Conservation (phyloP, 495 filamentous ascomycete species). For the Bryoglossum gracile region DNA sequence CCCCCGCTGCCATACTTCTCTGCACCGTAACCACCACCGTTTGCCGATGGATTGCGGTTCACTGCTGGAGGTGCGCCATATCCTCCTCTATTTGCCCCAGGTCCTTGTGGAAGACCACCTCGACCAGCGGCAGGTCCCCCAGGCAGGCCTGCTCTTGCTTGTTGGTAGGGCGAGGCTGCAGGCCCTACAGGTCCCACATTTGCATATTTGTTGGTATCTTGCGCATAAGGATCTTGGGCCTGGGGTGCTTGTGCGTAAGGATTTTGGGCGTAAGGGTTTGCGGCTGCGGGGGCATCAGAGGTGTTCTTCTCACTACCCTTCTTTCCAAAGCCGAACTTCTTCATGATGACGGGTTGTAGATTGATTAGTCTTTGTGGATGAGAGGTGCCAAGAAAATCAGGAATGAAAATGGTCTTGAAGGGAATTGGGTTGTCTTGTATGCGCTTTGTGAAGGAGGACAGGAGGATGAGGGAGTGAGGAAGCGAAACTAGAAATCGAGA, state of each 20-base stretch:
- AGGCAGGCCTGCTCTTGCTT: conserved; percentile 11
- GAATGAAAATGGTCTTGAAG: too few species aligned
- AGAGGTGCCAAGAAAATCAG: too few species aligned
- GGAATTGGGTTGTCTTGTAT: too few species aligned
- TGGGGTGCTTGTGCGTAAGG: conserved; percentile 62
- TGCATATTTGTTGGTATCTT: conserved; percentile 40
- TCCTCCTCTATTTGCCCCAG: conserved; percentile 26
- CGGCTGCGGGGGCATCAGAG: conserved; percentile 41
- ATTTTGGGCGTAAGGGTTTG: conserved; percentile 59
- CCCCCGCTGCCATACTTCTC: conserved; percentile 54
- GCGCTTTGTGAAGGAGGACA: too few species aligned
- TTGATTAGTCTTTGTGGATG: too few species aligned
- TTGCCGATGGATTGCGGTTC: conserved; percentile 13
- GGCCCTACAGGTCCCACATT: conserved; percentile 27
- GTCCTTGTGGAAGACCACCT: conserved; percentile 32
- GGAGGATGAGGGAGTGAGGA: too few species aligned
- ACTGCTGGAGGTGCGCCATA: too few species aligned
- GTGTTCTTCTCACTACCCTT: conserved; percentile 53
- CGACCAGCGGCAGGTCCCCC: conserved; percentile 8
- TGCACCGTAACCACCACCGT: conserved; percentile 42
- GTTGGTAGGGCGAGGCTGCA: conserved; percentile 27
- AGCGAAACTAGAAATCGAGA: too few species aligned
- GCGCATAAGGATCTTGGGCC: conserved; percentile 55
- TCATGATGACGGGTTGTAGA: conserved; percentile 54
- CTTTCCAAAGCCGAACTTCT: conserved; percentile 58